Base-by-base conservation (phyloP, 495 filamentous ascomycete species). In the Hypoxylon cercidicola region DNA sequence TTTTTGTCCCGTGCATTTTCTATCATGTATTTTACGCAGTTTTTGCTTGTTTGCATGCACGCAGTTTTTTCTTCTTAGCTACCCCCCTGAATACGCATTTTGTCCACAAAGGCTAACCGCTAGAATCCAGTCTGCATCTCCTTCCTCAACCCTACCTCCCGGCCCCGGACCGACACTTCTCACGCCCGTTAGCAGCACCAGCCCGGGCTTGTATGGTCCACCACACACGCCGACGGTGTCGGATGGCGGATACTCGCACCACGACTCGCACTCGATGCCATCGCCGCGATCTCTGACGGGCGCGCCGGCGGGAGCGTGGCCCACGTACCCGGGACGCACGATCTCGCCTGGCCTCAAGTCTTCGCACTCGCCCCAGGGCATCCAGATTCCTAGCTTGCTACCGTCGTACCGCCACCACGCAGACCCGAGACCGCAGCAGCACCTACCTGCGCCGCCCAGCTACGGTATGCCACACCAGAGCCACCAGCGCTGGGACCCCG, bases 241-340 rank as follows among this genome's bases (percentile, higher is more conserved):
- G 0, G 72, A 82, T 37, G 56, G 67, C 16, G 50, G 72, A 16
- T 61, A 60, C 30, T 59, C 66, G 4, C 76, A 81, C 62, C 76
- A 79, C 61, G 76, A 77, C n/a, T 64, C 70, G 12, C 77, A 81
- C 16, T 72, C 78, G 19, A 67, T 78, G 39, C 60, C 75, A 1
- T 81, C 78, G 20, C 78, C 78, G n/a, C 75, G 79, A 0, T 74
- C 77, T 3, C 68, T 82, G 0, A 68, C 72, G 6, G 78, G 78
- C 1, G 73, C 67, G 0, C 55, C 71, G 1, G 63, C 79, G 0
- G n/a, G n/a, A n/a, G 63, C 70, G 1, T 81, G 78, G 79, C 56
- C 64, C 0, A 51, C 75, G 0, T 82, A 82, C 52, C 65, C 71
- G 11, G 44, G 68, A 28, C 71, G 74, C 3, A 76, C 70, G 39